Conservation (phyloP, 2,329 filamentous ascomycete genomes). For the Clarireedia homoeocarpa region DNA sequence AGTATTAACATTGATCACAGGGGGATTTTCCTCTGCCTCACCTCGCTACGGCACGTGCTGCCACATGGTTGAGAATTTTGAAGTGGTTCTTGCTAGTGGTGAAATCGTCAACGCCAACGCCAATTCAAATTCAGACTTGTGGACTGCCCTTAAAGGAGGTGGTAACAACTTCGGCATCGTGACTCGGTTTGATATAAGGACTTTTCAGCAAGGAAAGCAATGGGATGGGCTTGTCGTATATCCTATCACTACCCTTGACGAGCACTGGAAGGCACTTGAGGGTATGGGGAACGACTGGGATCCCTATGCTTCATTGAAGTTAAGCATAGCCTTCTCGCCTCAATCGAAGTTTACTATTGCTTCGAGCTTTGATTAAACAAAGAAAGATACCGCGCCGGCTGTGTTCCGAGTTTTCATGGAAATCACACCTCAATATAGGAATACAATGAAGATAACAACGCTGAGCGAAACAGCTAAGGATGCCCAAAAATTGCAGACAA, state of each 20-base stretch:
- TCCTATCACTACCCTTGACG: background rate
- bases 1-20: conserved; percentile 13
- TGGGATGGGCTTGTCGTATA: conserved; percentile 11
- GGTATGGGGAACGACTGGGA: background rate
- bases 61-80: background rate
- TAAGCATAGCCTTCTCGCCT: background rate
- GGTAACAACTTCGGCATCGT: conserved; percentile 36
- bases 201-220: conserved; percentile 18
- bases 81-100: conserved; percentile 38
- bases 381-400: background rate
- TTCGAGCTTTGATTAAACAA: background rate
- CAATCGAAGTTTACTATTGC: background rate
- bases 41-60: background rate
- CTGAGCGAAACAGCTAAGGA: background rate
- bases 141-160: conserved; percentile 47
- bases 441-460: background rate
- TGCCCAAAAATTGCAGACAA: background rate
- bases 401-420: background rate
- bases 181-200: conserved; percentile 38
- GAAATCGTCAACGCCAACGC: conserved; percentile 37
- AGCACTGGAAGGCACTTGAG: background rate
- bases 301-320: background rate
- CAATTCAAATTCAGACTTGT: conserved; percentile 40
- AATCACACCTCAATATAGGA: background rate
- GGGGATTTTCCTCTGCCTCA: background rate